phyloP scores from a whole-genome alignment of 2,329 filamentous ascomycete species.

The Falciphora oryzae region DNA sequence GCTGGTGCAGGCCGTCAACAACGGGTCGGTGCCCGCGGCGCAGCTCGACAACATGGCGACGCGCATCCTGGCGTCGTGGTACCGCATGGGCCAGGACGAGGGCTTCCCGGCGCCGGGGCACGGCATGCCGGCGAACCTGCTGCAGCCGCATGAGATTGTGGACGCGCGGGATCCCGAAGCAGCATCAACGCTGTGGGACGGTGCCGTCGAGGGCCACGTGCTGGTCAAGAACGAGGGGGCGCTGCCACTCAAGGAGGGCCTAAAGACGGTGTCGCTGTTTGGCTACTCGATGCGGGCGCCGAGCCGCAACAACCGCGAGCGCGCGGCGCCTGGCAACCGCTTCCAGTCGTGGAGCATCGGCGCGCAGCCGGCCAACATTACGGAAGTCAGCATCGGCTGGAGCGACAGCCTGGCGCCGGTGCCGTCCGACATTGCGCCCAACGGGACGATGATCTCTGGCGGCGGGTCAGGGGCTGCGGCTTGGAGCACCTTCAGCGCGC shows the following conservation, averaged over 20 bases:
- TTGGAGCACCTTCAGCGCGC: conserved; percentile 35
- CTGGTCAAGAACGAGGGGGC: conserved; percentile 68
- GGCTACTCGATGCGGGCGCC: conserved; percentile 38
- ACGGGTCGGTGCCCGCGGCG: conserved; percentile 66
- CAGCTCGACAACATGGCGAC: conserved; percentile 62
- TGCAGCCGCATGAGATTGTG: conserved; percentile 35
- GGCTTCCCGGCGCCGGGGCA: conserved; percentile 28
- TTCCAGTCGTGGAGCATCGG: conserved; percentile 48
- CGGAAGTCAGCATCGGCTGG: conserved; percentile 41
- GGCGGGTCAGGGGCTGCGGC: conserved; percentile 44
- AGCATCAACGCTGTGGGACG: conserved; percentile 35
- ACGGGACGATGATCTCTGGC: conserved; percentile 44
- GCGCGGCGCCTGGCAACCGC: conserved; percentile 41
- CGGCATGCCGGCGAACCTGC: conserved; percentile 57
- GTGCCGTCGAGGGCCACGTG: conserved; percentile 58
- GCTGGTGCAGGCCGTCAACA: conserved; percentile 65
- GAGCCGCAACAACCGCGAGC: conserved; percentile 60
- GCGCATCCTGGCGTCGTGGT: conserved; percentile 48
- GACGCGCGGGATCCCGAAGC: conserved; percentile 45
- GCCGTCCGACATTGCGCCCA: conserved; percentile 32
- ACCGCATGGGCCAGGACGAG: conserved; percentile 47
- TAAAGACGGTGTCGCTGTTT: conserved; percentile 50
- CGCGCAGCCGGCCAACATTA: conserved; percentile 29
- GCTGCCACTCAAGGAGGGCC: conserved; percentile 55
- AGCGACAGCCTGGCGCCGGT: conserved; percentile 24